phyloP scores from a whole-genome alignment of 176 grass and related monocot genomes.

The Bonia amplexicaulis region DNA sequence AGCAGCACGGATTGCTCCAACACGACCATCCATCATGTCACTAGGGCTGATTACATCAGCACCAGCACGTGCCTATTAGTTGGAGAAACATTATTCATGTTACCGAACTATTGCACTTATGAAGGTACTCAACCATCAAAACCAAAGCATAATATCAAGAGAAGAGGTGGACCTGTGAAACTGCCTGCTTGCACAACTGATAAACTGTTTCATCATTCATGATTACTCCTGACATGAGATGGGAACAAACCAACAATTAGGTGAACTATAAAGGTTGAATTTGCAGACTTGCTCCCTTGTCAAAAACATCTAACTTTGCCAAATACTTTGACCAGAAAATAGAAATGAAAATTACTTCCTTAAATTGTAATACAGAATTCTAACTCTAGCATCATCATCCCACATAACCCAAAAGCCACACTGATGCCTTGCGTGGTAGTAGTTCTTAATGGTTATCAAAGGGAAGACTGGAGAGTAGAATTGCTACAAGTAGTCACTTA shows the following conservation, averaged over 20 bases:
- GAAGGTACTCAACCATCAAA: not conserved
- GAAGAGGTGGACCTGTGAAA: constrained; percentile 68
- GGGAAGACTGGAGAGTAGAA: not conserved
- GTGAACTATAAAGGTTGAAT: not conserved
- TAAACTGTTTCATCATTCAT: constrained; percentile 97
- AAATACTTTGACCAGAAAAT: not conserved
- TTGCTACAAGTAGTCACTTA: not conserved
- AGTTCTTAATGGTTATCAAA: not conserved
- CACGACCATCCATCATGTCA: constrained; percentile 97
- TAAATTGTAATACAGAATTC: not conserved
- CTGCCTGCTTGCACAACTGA: constrained; percentile 96
- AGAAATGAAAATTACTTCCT: not conserved
- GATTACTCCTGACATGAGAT: constrained; percentile 65
- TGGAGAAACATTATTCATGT: not conserved
- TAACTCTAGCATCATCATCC: not conserved
- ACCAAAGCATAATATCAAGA: constrained; percentile 15
- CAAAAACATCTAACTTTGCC: not conserved
- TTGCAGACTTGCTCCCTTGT: not conserved
- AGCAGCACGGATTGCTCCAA: constrained; percentile 82
- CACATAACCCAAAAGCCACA: not conserved
- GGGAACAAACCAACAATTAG: constrained; percentile 12
- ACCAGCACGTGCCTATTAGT: constrained; percentile 77
- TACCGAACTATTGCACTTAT: not conserved
- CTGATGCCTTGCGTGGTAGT: not conserved
- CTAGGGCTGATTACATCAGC: constrained; percentile 97